Evolutionary conservation across 2,329 filamentous ascomycete species (phyloP).

Genomic region (Aaosphaeria pasadenensis): DNA sequence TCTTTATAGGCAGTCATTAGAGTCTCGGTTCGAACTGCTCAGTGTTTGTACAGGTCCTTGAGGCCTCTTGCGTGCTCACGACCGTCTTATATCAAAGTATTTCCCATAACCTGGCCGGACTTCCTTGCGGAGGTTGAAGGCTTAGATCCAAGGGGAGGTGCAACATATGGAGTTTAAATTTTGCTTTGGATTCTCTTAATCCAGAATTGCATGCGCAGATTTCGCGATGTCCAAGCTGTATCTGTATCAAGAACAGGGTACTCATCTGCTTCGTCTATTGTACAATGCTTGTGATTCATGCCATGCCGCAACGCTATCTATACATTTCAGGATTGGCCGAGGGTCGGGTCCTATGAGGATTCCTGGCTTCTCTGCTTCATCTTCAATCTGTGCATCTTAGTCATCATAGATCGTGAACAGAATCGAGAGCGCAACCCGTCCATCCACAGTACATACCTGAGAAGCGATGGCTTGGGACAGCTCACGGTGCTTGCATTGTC

Average conservation of each 20-base stretch:
- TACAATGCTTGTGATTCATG: too few species aligned
- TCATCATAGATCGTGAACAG: neutral
- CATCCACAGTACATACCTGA: conserved; percentile 47
- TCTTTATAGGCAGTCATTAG: conserved; percentile 87
- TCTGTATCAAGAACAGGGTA: too few species aligned
- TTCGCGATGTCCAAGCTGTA: too few species aligned
- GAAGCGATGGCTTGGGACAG: conserved; percentile 78
- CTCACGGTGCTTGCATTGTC: conserved; percentile 73
- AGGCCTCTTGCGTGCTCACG: conserved; percentile 95
- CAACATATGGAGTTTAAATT: conserved; percentile 18
- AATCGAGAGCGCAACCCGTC: neutral
- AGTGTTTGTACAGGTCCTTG: conserved; percentile 88
- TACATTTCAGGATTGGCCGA: neutral
- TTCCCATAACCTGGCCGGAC: conserved; percentile 54
- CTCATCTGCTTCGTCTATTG: too few species aligned
- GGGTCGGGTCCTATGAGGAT: neutral
- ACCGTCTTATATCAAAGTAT: conserved; percentile 80
- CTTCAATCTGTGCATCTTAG: conserved; percentile 57
- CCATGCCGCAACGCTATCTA: too few species aligned
- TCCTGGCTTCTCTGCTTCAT: conserved; percentile 69
- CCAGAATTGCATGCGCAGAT: too few species aligned
- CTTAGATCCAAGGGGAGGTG: conserved; percentile 43
- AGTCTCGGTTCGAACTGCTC: conserved; percentile 94
- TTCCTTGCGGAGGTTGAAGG: conserved; percentile 48
- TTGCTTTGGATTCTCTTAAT: too few species aligned